phyloP scores from a whole-genome alignment of 768 basidiomycete genomes.

The Phaeotremella skinneri region DNA sequence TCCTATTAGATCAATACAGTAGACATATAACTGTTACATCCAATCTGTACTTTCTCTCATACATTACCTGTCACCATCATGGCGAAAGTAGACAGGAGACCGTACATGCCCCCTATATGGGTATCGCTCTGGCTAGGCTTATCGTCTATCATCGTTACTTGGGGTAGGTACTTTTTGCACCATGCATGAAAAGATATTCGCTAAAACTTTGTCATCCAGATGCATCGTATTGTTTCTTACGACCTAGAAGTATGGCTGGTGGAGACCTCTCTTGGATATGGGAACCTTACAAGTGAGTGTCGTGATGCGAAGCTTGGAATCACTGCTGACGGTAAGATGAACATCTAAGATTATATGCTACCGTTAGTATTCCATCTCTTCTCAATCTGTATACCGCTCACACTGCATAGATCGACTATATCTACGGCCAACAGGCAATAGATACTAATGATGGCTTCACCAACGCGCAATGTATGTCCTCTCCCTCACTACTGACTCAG shows the following conservation, averaged over 20 bases:
- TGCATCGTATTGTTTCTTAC: slow-evolving; percentile 40
- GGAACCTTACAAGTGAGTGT: slow-evolving; percentile 65
- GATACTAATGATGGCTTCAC: slow-evolving; percentile 72
- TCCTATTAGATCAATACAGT: background rate
- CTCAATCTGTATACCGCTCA: background rate
- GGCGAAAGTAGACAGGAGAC: background rate
- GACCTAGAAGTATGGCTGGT: slow-evolving; percentile 80
- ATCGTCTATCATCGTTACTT: slow-evolving; percentile 37
- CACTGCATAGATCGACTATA: slow-evolving; percentile 52
- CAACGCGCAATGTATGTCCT: slow-evolving; percentile 71
- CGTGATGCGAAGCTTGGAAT: too few relatives aligned
- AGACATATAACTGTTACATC: background rate
- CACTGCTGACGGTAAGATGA: background rate
- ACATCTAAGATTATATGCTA: slow-evolving; percentile 9
- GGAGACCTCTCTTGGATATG: slow-evolving; percentile 92
- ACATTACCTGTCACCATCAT: background rate
- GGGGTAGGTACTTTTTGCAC: slow-evolving; percentile 34
- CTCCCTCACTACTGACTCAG: background rate
- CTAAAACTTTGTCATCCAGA: slow-evolving; percentile 16
- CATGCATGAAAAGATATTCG: background rate
- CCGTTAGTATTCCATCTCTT: slow-evolving; percentile 2
- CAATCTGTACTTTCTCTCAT: background rate
- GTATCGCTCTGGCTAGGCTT: slow-evolving; percentile 44
- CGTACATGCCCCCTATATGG: slow-evolving; percentile 34
- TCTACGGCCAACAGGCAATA: slow-evolving; percentile 72